Evolutionary conservation across 148 eudicot genomes (phyloP).

Genomic region (Talinum fruticosum): DNA sequence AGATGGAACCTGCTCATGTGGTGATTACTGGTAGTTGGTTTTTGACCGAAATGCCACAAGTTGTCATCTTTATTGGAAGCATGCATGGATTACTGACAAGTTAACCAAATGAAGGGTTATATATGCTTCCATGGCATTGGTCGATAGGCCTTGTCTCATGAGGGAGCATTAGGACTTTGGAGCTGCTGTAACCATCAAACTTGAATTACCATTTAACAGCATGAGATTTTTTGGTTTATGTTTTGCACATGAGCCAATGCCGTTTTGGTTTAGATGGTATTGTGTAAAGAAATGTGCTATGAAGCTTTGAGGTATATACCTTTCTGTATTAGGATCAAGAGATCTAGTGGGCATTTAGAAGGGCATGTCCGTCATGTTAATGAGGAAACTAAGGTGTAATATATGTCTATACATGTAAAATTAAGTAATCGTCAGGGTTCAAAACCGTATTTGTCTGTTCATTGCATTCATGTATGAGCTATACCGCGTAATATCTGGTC

Average conservation of each 20-base stretch:
- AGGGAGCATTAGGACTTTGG: not conserved
- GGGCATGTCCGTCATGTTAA: not conserved
- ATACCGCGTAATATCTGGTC: not conserved
- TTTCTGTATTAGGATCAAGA: not conserved
- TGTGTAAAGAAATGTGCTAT: not conserved
- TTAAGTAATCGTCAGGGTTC: not conserved
- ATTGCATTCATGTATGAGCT: not conserved
- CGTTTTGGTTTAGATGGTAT: not conserved
- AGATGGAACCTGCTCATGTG: slow-evolving; percentile 69
- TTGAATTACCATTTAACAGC: not conserved
- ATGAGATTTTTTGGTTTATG: not conserved
- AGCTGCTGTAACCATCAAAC: not conserved
- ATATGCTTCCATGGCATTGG: not conserved
- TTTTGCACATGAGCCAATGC: not conserved
- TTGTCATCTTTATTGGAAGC: not conserved
- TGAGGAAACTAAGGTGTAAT: not conserved
- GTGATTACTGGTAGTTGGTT: slow-evolving; percentile 67
- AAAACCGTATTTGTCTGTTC: not conserved
- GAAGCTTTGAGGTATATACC: not conserved
- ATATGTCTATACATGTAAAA: not conserved
- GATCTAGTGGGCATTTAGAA: not conserved
- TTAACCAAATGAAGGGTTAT: not conserved
- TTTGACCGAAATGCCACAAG: not conserved
- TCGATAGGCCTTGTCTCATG: not conserved
- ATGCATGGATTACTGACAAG: not conserved